Evolutionary conservation across 139 green algal genomes (phyloP).

Genomic region (Tetratostichococcus sp.): DNA sequence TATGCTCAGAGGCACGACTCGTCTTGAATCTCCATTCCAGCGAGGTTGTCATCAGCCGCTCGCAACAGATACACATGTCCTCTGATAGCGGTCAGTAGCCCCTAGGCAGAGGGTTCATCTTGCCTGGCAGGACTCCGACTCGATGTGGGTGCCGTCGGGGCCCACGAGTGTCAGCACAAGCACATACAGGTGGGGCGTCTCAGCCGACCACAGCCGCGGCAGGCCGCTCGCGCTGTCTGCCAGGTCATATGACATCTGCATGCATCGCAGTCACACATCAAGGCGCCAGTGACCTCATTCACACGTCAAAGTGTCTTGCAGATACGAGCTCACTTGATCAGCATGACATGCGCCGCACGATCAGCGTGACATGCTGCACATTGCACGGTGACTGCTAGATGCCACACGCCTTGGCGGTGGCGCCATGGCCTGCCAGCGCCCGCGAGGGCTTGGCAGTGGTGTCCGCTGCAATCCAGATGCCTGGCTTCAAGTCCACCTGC

Average conservation of each 20-base stretch:
- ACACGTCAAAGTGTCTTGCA: too few species aligned
- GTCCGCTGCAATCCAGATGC: conserved; percentile 13
- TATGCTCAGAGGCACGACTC: too few species aligned
- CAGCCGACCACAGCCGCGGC: conserved; percentile 72
- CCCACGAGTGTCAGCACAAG: conserved; percentile 64
- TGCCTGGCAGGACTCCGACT: conserved; percentile 77
- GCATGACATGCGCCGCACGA: too few species aligned
- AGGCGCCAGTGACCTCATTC: too few species aligned
- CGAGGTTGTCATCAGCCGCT: too few species aligned
- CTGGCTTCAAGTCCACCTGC: background rate
- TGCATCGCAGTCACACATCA: too few species aligned
- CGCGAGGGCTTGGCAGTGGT: conserved; percentile 2
- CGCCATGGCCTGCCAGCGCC: conserved; percentile 2
- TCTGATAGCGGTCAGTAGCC: background rate
- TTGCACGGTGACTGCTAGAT: too few species aligned
- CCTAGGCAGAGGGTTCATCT: too few species aligned
- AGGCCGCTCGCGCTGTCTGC: conserved; percentile 2
- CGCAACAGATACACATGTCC: too few species aligned
- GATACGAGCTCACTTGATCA: too few species aligned
- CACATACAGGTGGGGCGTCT: conserved; percentile 78
- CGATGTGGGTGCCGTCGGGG: conserved; percentile 27
- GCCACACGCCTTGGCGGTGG: conserved; percentile 10
- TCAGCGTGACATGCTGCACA: too few species aligned
- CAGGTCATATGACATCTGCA: conserved; percentile 21
- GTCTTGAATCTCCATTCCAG: too few species aligned